These are phyloP conservation scores for Macroventuria anomochaeta DNA, from an alignment of 2,329 filamentous ascomycete genomes.

Conservation along the genomic window DNA sequence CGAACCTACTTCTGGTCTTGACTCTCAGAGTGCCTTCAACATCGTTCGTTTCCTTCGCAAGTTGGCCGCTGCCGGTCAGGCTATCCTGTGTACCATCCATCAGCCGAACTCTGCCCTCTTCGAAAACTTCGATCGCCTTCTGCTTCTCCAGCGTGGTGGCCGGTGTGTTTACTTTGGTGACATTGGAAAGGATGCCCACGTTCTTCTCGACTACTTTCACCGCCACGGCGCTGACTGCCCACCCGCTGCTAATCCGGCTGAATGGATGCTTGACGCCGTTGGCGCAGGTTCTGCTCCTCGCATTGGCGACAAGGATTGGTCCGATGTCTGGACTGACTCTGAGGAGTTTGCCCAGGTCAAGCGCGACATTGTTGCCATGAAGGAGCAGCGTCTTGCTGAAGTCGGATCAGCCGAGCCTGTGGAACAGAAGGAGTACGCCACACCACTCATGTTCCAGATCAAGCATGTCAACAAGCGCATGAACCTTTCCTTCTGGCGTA, in stretches of 20 bases:
- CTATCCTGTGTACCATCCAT: constrained; percentile 89
- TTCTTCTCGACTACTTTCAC: constrained; percentile 67
- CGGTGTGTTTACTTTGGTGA: constrained; percentile 86
- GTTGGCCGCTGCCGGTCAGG: constrained; percentile 79
- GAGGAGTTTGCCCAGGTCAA: constrained; percentile 73
- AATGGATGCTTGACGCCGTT: constrained; percentile 87
- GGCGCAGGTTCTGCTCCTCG: constrained; percentile 76
- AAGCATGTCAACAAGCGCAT: constrained; percentile 75
- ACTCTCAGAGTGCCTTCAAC: constrained; percentile 75
- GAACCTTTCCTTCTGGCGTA: constrained; percentile 82
- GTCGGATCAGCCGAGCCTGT: constrained; percentile 53
- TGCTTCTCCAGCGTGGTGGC: constrained; percentile 79
- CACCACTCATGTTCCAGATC: constrained; percentile 79
- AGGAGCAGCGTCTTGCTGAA: constrained; percentile 62
- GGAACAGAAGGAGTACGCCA: constrained; percentile 79
- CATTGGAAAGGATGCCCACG: constrained; percentile 75
- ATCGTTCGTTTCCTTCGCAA: constrained; percentile 81
- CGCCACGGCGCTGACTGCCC: constrained; percentile 65
- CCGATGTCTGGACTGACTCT: constrained; percentile 77
- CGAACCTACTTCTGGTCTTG: constrained; percentile 78
- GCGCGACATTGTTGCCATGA: constrained; percentile 70
- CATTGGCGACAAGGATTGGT: constrained; percentile 79
- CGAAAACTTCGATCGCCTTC: constrained; percentile 83
- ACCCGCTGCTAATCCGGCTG: constrained; percentile 62
- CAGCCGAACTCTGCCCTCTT: constrained; percentile 87